Conservation (phyloP, 1,139 yeast species). For the Pichia sp. region DNA sequence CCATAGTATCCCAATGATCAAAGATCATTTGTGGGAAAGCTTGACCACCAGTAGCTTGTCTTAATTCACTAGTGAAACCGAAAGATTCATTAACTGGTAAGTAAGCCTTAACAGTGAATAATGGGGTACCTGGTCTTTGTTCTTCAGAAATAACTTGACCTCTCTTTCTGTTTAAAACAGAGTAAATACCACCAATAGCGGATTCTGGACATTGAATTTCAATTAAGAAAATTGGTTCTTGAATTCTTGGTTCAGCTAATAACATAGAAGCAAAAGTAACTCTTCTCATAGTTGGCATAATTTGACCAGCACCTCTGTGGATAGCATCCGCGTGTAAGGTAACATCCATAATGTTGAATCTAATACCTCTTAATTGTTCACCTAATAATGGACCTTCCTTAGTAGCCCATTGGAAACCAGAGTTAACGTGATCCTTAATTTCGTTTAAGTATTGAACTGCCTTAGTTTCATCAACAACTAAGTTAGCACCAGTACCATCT, state of each 20-base stretch:
- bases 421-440: conserved; percentile 98
- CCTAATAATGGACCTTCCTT: conserved; percentile 99
- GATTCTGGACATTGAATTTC: conserved; percentile 99
- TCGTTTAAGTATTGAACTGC: conserved; percentile 99
- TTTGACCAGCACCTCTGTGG: conserved; percentile 99
- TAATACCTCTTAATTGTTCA: conserved; percentile 92
- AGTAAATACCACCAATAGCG: conserved; percentile 99
- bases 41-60: conserved; percentile 99
- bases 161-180: conserved; percentile 99
- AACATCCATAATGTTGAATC: conserved; percentile 98
- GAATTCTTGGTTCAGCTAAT: conserved; percentile 98
- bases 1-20: conserved; percentile 93
- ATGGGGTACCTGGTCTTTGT: conserved; percentile 99
- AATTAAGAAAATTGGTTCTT: conserved; percentile 98
- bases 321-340: conserved; percentile 99
- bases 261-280: conserved; percentile 97
- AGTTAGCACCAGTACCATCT: conserved; percentile 98
- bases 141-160: conserved; percentile 99
- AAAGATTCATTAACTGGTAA: conserved; percentile 99
- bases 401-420: conserved; percentile 99
- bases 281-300: conserved; percentile 99
- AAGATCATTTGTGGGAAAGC: conserved; percentile 99
- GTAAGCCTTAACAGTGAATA: conserved; percentile 98
- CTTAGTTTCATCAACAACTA: conserved; percentile 99
- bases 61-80: conserved; percentile 99